Conservation (phyloP, 2,329 filamentous ascomycete genomes). For the Aspergillus sp. region DNA sequence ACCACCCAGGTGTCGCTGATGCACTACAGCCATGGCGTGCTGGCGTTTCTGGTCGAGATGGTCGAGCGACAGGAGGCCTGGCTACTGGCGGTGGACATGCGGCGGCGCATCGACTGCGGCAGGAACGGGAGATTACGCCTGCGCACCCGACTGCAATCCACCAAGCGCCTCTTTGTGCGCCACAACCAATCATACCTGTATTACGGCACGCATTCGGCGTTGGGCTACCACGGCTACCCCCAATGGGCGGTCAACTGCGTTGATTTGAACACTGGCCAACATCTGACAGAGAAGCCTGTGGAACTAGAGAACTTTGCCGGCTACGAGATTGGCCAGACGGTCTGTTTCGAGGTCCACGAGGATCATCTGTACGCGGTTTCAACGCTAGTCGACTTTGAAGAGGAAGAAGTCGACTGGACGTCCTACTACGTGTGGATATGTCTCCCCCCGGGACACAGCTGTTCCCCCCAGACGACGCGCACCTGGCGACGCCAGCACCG, state of each 20-base stretch:
- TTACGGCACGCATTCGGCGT: slow-evolving; percentile 62
- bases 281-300: slow-evolving; percentile 44
- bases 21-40: slow-evolving; percentile 55
- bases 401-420: slow-evolving; percentile 63
- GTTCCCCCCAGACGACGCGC: slow-evolving; percentile 37
- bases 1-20: slow-evolving; percentile 53
- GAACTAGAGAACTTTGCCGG: slow-evolving; percentile 60
- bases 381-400: slow-evolving; percentile 60
- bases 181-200: slow-evolving; percentile 62
- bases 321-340: slow-evolving; percentile 61
- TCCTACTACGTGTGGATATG: slow-evolving; percentile 68
- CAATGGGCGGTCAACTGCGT: slow-evolving; percentile 63
- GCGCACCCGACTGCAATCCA: slow-evolving; percentile 43
- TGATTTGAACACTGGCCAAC: slow-evolving; percentile 42
- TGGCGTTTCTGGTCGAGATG: slow-evolving; percentile 57
- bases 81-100: slow-evolving; percentile 53
- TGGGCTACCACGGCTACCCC: slow-evolving; percentile 53
- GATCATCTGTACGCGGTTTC: slow-evolving; percentile 68
- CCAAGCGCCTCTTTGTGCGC: slow-evolving; percentile 63
- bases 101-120: slow-evolving; percentile 11
- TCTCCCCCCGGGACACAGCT: slow-evolving; percentile 35
- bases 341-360: slow-evolving; percentile 70
- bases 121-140: slow-evolving; percentile 41
- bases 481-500: slow-evolving; percentile 65
- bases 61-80: slow-evolving; percentile 43